A percentile compares a stretch with the other conserved stretches of the same genome.
Evolutionary conservation across 352 stramenopile genomes (phyloP).

Genomic region (Globisporangium megalacanthum): DNA sequence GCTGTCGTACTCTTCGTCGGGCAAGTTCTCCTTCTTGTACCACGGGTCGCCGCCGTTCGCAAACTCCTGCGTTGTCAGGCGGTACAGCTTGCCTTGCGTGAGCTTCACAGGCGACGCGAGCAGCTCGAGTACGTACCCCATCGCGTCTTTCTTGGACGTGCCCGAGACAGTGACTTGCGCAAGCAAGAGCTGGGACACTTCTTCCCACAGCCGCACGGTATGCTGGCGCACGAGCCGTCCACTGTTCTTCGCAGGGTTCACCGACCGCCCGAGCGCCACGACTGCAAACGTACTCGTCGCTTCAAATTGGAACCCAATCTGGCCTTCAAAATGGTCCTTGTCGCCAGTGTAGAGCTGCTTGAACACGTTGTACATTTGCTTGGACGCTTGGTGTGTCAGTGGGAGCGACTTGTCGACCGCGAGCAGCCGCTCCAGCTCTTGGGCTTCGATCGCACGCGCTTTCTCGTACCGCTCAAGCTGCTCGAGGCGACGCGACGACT

Average conservation of each 20-base stretch:
- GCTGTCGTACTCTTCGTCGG: slow-evolving; percentile 81
- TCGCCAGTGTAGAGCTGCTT: slow-evolving; percentile 84
- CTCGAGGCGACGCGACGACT: slow-evolving; percentile 56
- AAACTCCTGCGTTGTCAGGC: slow-evolving; percentile 83
- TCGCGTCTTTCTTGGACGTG: slow-evolving; percentile 54
- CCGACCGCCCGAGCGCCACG: slow-evolving; percentile 72
- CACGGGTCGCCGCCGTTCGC: slow-evolving; percentile 83
- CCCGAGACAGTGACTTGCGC: slow-evolving; percentile 58
- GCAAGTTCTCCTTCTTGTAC: slow-evolving; percentile 88
- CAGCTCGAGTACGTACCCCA: slow-evolving; percentile 75
- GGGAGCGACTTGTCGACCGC: slow-evolving; percentile 40
- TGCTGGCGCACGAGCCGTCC: slow-evolving; percentile 66
- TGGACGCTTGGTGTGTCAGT: slow-evolving; percentile 44
- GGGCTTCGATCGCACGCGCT: slow-evolving; percentile 50
- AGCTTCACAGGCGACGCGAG: slow-evolving; percentile 48
- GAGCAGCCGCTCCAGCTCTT: slow-evolving; percentile 57
- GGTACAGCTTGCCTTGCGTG: slow-evolving; percentile 81
- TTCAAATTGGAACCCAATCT: slow-evolving; percentile 89
- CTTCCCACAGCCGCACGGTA: slow-evolving; percentile 79
- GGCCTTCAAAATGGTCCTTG: slow-evolving; percentile 87
- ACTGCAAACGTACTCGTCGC: slow-evolving; percentile 76
- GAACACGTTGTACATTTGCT: slow-evolving; percentile 85
- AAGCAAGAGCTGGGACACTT: slow-evolving; percentile 63
- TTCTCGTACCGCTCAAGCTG: slow-evolving; percentile 57
- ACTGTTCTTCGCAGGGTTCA: slow-evolving; percentile 61